A percentile compares a stretch with the other conserved stretches of the same genome.
phyloP scores from a whole-genome alignment of 768 basidiomycete genomes.

The Coprinopsis sp. region DNA sequence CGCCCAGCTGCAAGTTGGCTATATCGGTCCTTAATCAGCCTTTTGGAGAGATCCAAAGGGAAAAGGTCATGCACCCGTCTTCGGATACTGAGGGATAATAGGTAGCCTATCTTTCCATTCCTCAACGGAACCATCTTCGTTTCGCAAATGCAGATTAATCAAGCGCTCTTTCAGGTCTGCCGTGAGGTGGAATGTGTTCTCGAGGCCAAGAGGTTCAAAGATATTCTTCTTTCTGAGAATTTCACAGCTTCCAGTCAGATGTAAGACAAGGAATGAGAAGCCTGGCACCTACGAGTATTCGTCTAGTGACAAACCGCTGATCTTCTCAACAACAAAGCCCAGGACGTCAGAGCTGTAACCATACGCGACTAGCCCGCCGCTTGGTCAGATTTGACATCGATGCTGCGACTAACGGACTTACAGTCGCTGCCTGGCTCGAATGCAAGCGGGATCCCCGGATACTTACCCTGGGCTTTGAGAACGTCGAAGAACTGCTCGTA shows the following conservation, averaged over 20 bases:
- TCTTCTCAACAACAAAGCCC: slow-evolving; percentile 27
- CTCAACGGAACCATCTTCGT: slow-evolving; percentile 9
- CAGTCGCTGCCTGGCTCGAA: slow-evolving; percentile 28
- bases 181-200: slow-evolving; percentile 25
- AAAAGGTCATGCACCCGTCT: slow-evolving; percentile 1
- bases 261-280: background rate
- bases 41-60: slow-evolving; percentile 1
- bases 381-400: background rate
- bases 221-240: slow-evolving; percentile 26
- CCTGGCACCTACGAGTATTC: slow-evolving; percentile 23
- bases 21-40: background rate
- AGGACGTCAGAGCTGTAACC: slow-evolving; percentile 26
- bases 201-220: slow-evolving; percentile 26
- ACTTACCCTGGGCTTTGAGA: slow-evolving; percentile 14
- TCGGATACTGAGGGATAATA: background rate
- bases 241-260: background rate
- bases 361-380: slow-evolving; percentile 19
- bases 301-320: slow-evolving; percentile 23
- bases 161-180: slow-evolving; percentile 18
- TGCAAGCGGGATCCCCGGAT: slow-evolving; percentile 21
- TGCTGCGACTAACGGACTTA: slow-evolving; percentile 4
- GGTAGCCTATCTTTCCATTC: background rate
- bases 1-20: slow-evolving; percentile 21
- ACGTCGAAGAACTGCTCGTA: slow-evolving; percentile 19
- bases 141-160: slow-evolving; percentile 19